Conservation (phyloP, 257 asterid species). For the Solanum clarkiae region DNA sequence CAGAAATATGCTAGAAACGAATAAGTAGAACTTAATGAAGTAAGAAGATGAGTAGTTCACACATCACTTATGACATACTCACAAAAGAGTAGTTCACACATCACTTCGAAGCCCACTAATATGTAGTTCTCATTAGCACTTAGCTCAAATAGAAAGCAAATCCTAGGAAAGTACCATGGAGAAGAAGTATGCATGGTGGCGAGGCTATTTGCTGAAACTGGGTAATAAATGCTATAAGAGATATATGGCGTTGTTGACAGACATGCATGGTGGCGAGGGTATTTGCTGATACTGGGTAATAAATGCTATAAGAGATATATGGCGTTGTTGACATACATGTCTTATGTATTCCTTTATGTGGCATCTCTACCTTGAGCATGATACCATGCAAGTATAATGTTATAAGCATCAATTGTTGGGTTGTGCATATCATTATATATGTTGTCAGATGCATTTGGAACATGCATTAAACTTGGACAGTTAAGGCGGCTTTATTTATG, state of each 20-base stretch:
- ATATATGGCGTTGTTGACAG: background rate
- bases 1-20: too few relatives aligned
- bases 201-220: background rate
- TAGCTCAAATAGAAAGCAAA: background rate
- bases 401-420: background rate
- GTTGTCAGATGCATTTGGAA: background rate
- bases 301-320: background rate
- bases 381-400: background rate
- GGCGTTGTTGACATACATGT: background rate
- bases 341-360: background rate
- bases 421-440: background rate
- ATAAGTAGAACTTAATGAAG: background rate
- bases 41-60: background rate
- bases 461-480: background rate
- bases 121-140: background rate
- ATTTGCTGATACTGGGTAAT: background rate
- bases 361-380: background rate
- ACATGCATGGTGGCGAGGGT: background rate
- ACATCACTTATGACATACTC: background rate
- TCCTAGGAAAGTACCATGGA: background rate
- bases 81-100: background rate
- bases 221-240: background rate
- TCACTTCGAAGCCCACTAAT: background rate
- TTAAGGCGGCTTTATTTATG: background rate
- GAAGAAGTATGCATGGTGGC: background rate